Base-by-base conservation (phyloP, 768 basidiomycete genomes). In the Suillus subalutaceus region DNA sequence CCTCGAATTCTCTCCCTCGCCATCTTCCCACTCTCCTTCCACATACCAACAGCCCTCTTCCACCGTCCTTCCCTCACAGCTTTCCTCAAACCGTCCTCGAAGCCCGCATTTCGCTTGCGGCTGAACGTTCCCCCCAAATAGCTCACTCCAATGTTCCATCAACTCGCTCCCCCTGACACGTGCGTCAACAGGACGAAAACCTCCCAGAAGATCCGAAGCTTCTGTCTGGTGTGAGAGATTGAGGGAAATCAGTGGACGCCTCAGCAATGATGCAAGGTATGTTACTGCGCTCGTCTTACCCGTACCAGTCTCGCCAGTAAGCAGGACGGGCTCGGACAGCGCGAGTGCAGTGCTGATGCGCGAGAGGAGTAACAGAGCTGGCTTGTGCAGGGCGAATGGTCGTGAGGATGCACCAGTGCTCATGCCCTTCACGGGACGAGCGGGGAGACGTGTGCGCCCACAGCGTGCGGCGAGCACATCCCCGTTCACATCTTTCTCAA, bases 251-350 rank as follows among this genome's bases (percentile, higher is more conserved):
- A 99, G 84, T 0, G 90, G 88, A 13, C 87, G 86, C 8, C 84
- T 85, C 37, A 97, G 84, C n/a, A 92, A 77, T 2, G 89, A 84
- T 13, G 97, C 91, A 38, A 99, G 83, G 72, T 97, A 89, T 3
- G 95, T 92, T 18, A 99, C 87, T 23, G 89, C 86, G 62, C 96
- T 96, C 0, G 97, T 99, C 79, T 99, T 99, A 16, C 97, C 97
- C 1, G 97, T 99, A n/a, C 97, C 97, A 2, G 97, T 99, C 81
- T 99, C 97, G 56, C 97, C 97, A 0, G 96, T 95, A 32, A 99
- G 84, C 9, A 99, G 84, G 6, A 96, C 82, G 6, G 97, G 95
- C 73, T 99, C 97, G 16, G 79, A 78, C 56, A 91, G 81, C 0
- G 89, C 82, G 56, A 95, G 82, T 0, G 91, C 86, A 26, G 87